These are phyloP conservation scores for Periconia macrospinosa DNA, from an alignment of 2,329 filamentous ascomycete species.

Conservation along the genomic window DNA sequence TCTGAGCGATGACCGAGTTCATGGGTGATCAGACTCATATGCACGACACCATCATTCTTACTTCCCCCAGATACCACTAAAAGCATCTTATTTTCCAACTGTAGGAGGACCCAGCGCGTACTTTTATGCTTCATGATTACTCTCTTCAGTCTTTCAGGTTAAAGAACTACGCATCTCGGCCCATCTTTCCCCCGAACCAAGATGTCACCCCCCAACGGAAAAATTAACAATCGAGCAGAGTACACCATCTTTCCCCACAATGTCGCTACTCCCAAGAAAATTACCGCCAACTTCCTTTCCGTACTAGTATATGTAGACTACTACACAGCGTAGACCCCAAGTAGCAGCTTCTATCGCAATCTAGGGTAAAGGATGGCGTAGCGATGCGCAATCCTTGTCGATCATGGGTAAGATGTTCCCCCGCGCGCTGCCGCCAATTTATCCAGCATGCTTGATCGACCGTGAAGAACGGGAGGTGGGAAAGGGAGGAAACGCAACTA, in stretches of 20 bases:
- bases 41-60: too few species aligned
- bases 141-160: too few species aligned
- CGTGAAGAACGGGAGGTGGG: too few species aligned
- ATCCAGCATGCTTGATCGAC: neutral
- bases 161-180: too few species aligned
- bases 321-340: neutral
- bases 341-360: neutral
- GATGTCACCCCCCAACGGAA: slow-evolving; percentile 3
- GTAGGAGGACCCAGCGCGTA: too few species aligned
- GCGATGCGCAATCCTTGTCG: neutral
- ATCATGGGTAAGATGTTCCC: neutral
- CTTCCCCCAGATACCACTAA: too few species aligned
- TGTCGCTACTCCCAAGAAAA: slow-evolving; percentile 3
- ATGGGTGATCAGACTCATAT: too few species aligned
- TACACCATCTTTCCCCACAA: slow-evolving; percentile 8
- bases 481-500: neutral
- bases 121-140: too few species aligned
- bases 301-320: neutral
- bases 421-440: neutral
- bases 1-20: too few species aligned
- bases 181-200: slow-evolving; percentile 8
- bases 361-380: neutral
- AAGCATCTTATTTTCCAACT: too few species aligned
- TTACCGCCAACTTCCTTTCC: neutral
- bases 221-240: neutral